Percentiles rank a stretch among this genome's conserved stretches.
phyloP scores from a whole-genome alignment of 129 eudicot species.

The Flaveria robusta region DNA sequence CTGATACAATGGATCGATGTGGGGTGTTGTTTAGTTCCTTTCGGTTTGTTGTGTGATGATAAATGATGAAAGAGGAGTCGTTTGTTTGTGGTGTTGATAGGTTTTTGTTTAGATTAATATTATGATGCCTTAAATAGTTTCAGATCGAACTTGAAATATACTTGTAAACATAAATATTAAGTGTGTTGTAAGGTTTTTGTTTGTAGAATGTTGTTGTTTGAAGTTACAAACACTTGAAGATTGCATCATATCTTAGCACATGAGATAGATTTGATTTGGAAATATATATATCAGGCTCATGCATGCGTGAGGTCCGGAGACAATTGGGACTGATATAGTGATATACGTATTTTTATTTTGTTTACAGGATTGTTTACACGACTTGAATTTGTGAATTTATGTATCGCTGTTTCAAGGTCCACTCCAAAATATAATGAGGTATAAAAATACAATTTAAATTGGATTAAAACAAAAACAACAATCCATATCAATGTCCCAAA shows the following conservation, averaged over 20 bases:
- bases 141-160: slow-evolving; percentile 30
- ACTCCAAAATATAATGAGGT: neutral
- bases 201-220: slow-evolving; percentile 14
- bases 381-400: too few species aligned
- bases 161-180: slow-evolving; percentile 43
- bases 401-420: too few species aligned
- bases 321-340: too few species aligned
- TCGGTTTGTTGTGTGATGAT: slow-evolving; percentile 42
- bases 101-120: slow-evolving; percentile 29
- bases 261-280: neutral
- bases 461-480: slow-evolving; percentile 23
- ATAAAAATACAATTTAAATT: neutral
- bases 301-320: too few species aligned
- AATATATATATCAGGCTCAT: too few species aligned
- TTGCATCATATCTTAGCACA: neutral
- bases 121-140: slow-evolving; percentile 28
- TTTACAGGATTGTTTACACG: too few species aligned
- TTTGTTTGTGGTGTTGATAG: slow-evolving; percentile 32
- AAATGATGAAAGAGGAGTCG: slow-evolving; percentile 18
- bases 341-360: too few species aligned
- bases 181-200: slow-evolving; percentile 37
- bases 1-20: slow-evolving; percentile 25
- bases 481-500: slow-evolving; percentile 35
- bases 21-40: slow-evolving; percentile 32
- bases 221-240: slow-evolving; percentile 17